Base-by-base conservation (phyloP, 352 stramenopile genomes). In the Phytopythium sindhum region DNA sequence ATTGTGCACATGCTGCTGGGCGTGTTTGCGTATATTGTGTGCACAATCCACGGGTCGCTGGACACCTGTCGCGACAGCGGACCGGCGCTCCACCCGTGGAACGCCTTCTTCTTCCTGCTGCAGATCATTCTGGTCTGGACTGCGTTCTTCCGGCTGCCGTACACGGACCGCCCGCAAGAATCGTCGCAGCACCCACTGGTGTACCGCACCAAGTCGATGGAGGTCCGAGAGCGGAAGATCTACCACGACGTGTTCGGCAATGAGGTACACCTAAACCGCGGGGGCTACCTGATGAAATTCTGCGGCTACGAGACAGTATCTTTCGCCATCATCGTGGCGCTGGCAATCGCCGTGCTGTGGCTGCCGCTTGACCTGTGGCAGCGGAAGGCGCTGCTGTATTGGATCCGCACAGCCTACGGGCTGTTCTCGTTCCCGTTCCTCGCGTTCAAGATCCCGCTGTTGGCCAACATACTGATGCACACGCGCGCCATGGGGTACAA, bases 401-500 rank as follows among this genome's bases (percentile, higher is more conserved):
- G 89, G 89, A 77, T 97, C 37, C 86, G 88, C 4, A 95, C 85
- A 4, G 78, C 81, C 4, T 97, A 96, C 54, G 89, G 88, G 11
- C 68, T 96, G 24, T 88, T 93, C 53, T 93, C 84, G 21, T 75
- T 95, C n/a, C 89, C 89, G n/a, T 97, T 91, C 50, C 65, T 95
- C 31, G 66, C 88, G 17, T 95, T 97, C 71, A 96, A 96, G 65
- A 83, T 97, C 64, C 89, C 89, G 9, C 61, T 97, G 35, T 55
- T 96, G 19, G 80, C 85, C 19, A 93, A 84, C 61, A 78, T 96
- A 47, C 69, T 96, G 23, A 84, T 95, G 72, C 88, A 95, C 71
- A 93, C 87, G 45, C 77, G 72, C 1, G 79, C 81, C 24, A 96
- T 95, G 87, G 89, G 87, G 17, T 96, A 96, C 72, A 91, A 96